These are phyloP conservation scores for Favolaschia claudopus DNA, from an alignment of 768 basidiomycete species.

Conservation along the genomic window DNA sequence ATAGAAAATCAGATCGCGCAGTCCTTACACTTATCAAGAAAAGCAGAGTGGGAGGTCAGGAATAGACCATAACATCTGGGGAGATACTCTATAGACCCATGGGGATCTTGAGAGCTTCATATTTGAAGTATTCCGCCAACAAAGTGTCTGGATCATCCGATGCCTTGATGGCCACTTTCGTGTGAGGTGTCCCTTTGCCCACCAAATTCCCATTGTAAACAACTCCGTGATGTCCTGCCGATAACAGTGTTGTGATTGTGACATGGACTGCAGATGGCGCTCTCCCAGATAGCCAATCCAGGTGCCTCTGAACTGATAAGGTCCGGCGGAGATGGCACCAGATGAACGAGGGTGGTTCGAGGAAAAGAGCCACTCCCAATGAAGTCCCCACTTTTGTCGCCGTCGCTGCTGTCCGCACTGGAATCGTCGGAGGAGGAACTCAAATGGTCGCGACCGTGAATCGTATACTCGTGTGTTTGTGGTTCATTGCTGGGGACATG, in stretches of 20 bases:
- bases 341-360: background rate
- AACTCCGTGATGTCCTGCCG: background rate
- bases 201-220: background rate
- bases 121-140: background rate
- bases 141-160: background rate
- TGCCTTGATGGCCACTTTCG: background rate
- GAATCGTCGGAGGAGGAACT: background rate
- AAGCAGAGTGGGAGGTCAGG: background rate
- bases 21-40: background rate
- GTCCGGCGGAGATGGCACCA: background rate
- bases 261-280: background rate
- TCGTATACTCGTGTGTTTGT: background rate
- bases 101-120: background rate
- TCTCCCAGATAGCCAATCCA: background rate
- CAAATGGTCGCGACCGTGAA: background rate
- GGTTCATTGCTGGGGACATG: background rate
- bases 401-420: background rate
- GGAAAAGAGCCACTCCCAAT: background rate
- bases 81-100: background rate
- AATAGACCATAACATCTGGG: conserved; percentile 6
- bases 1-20: too few relatives aligned
- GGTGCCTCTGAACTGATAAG: background rate
- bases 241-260: background rate
- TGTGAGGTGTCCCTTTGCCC: background rate
- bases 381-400: background rate